Percentiles rank a stretch among this genome's conserved stretches.
phyloP scores from a whole-genome alignment of 2,329 filamentous ascomycete genomes.

The Phialophora chinensis region DNA sequence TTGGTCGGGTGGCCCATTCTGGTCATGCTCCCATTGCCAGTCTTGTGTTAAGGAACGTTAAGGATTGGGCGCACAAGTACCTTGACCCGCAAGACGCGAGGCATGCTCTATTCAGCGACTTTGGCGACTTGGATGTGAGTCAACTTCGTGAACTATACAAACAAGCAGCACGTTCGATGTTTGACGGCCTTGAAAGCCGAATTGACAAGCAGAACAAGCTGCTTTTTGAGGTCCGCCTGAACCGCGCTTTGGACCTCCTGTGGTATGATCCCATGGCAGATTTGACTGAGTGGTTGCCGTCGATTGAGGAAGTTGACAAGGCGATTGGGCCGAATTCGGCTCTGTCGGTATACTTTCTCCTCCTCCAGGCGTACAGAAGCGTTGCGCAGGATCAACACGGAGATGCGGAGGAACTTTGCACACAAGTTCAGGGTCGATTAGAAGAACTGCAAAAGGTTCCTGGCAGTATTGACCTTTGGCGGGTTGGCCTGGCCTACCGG shows the following conservation, averaged over 20 bases:
- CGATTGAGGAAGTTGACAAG: constrained; percentile 28
- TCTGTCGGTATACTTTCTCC: constrained; percentile 30
- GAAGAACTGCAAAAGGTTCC: constrained; percentile 14
- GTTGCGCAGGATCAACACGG: constrained; percentile 22
- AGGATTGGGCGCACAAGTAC: constrained; percentile 26
- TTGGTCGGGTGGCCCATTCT: constrained; percentile 27
- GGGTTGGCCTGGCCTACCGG: constrained; percentile 33
- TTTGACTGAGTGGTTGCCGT: constrained; percentile 29
- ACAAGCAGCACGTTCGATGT: constrained; percentile 29
- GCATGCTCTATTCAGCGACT: constrained; percentile 29
- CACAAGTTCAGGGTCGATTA: constrained; percentile 24
- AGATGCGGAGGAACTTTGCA: constrained; percentile 21
- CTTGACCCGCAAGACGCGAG: constrained; percentile 28
- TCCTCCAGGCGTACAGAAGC: constrained; percentile 32
- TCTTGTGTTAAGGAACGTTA: constrained; percentile 21
- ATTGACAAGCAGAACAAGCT: constrained; percentile 31
- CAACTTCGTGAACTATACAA: constrained; percentile 28
- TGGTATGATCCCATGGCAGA: constrained; percentile 30
- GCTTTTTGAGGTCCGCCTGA: constrained; percentile 33
- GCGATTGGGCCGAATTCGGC: constrained; percentile 23
- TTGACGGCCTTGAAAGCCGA: constrained; percentile 30
- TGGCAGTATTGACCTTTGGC: constrained; percentile 30
- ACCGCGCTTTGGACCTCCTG: constrained; percentile 32
- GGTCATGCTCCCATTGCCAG: constrained; percentile 26
- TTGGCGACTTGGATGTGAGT: constrained; percentile 27